Evolutionary conservation across 2,329 filamentous ascomycete genomes (phyloP).

Genomic region (Parastagonospora avenae): DNA sequence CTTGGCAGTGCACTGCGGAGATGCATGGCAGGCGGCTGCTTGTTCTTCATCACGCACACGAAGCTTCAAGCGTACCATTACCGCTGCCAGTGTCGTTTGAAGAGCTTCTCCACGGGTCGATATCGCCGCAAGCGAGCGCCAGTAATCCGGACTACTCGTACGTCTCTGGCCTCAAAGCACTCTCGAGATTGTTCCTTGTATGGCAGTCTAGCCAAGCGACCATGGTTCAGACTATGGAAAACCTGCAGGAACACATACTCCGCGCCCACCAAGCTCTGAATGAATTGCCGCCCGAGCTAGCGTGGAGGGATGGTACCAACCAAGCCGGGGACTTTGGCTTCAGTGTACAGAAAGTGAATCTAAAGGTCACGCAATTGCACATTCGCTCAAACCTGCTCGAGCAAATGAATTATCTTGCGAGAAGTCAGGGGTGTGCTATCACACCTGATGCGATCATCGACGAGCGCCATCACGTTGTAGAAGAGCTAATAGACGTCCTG

Average conservation of each 20-base stretch:
- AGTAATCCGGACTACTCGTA: slow-evolving; percentile 7
- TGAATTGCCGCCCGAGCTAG: slow-evolving; percentile 18
- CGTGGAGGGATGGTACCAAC: slow-evolving; percentile 9
- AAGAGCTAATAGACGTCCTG: slow-evolving; percentile 21
- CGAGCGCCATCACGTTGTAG: slow-evolving; percentile 20
- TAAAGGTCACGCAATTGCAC: slow-evolving; percentile 28
- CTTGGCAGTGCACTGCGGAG: slow-evolving; percentile 22
- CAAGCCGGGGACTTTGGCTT: slow-evolving; percentile 19
- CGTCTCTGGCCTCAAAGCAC: slow-evolving; percentile 23
- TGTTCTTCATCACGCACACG: slow-evolving; percentile 19
- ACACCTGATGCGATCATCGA: slow-evolving; percentile 22
- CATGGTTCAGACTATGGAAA: slow-evolving; percentile 14
- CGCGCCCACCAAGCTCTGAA: slow-evolving; percentile 14
- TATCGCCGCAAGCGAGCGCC: not conserved
- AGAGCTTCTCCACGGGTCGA: slow-evolving; percentile 8
- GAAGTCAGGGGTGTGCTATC: slow-evolving; percentile 9
- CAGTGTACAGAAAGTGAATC: slow-evolving; percentile 25
- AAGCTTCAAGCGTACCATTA: slow-evolving; percentile 12
- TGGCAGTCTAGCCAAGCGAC: slow-evolving; percentile 28
- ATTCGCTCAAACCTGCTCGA: slow-evolving; percentile 28
- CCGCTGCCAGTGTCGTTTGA: slow-evolving; percentile 18
- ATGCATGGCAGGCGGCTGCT: slow-evolving; percentile 22
- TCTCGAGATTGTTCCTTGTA: slow-evolving; percentile 21
- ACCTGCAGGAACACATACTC: slow-evolving; percentile 19
- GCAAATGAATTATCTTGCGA: slow-evolving; percentile 23